Percentiles rank a stretch among this genome's conserved stretches.
Conservation (phyloP, 2,329 filamentous ascomycete genomes). For the Capronia coronata region DNA sequence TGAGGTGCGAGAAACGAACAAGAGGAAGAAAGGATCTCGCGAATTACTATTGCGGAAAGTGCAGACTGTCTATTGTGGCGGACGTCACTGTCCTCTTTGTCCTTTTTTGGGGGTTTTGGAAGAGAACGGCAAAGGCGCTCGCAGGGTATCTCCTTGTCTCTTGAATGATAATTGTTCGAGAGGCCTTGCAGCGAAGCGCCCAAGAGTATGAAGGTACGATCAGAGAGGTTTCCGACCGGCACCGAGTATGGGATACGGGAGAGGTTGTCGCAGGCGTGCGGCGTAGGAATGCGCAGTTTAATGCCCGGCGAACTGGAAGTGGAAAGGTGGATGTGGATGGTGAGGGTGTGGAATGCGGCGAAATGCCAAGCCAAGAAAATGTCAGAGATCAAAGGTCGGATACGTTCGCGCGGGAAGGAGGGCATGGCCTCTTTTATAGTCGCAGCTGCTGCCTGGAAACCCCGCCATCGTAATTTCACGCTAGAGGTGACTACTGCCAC, state of each 20-base stretch:
- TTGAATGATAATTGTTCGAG: constrained; percentile 3
- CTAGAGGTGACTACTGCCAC: constrained; percentile 8
- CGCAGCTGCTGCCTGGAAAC: constrained; percentile 5
- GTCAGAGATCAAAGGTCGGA: constrained; percentile 18
- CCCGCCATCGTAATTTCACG: constrained; percentile 8
- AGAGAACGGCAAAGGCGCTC: constrained; percentile 20
- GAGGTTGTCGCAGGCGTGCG: constrained; percentile 16
- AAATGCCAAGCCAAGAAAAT: constrained; percentile 23
- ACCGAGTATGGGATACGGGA: constrained; percentile 3
- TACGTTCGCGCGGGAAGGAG: constrained; percentile 18
- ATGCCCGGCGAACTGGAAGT: constrained; percentile 14
- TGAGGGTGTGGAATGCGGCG: constrained; percentile 9
- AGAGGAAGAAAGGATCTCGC: constrained; percentile 18
- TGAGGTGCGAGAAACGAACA: constrained; percentile 16
- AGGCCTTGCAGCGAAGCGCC: constrained; percentile 13
- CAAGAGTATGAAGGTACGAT: constrained; percentile 18
- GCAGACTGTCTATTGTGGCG: constrained; percentile 23
- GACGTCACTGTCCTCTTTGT: constrained; percentile 13
- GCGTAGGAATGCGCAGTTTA: constrained; percentile 15
- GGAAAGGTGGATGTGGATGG: constrained; percentile 13
- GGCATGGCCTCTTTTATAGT: constrained; percentile 20
- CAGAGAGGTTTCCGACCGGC: constrained; percentile 12
- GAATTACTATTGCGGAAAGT: constrained; percentile 27
- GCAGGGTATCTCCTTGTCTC: constrained; percentile 3
- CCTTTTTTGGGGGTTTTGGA: constrained; percentile 8